These are phyloP conservation scores for Hypoxylon cercidicola DNA, from an alignment of 495 filamentous ascomycete species.

Conservation along the genomic window DNA sequence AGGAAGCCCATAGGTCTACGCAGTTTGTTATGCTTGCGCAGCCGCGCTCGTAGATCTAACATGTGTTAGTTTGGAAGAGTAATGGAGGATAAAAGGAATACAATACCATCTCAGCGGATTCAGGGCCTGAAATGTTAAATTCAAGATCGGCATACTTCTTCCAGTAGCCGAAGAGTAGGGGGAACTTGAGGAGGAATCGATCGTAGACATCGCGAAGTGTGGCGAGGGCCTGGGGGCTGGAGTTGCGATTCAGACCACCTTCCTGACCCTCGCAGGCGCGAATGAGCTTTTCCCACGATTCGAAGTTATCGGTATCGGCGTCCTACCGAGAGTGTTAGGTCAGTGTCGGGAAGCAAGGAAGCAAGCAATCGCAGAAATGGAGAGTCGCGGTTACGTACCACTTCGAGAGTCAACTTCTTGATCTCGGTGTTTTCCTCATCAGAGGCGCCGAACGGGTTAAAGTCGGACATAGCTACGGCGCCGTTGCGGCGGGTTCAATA, in stretches of 20 bases:
- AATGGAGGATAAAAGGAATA: background rate
- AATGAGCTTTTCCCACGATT: conserved; percentile 94
- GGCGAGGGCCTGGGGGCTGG: conserved; percentile 91
- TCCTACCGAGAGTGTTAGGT: conserved; percentile 51
- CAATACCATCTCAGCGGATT: conserved; percentile 95
- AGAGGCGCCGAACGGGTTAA: conserved; percentile 72
- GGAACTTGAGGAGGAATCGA: conserved; percentile 93
- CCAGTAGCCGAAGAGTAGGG: conserved; percentile 97
- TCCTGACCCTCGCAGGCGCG: conserved; percentile 84
- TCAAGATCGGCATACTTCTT: conserved; percentile 99
- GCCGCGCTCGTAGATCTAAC: conserved; percentile 91
- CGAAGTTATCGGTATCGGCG: conserved; percentile 90
- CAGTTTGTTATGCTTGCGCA: conserved; percentile 92
- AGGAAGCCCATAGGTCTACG: conserved; percentile 96
- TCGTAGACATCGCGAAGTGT: conserved; percentile 88
- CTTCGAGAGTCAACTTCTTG: conserved; percentile 77
- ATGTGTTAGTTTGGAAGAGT: conserved; percentile 4
- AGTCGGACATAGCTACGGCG: conserved; percentile 53
- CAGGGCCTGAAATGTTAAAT: conserved; percentile 95
- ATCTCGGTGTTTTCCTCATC: conserved; percentile 90
- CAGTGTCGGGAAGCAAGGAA: conserved; percentile 8
- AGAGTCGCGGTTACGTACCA: conserved; percentile 66
- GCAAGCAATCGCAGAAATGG: background rate
- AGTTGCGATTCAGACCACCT: conserved; percentile 94
- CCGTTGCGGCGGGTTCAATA: conserved; percentile 7